Conservation (phyloP, 331 rosid genomes). For the Acacia pycnantha region DNA sequence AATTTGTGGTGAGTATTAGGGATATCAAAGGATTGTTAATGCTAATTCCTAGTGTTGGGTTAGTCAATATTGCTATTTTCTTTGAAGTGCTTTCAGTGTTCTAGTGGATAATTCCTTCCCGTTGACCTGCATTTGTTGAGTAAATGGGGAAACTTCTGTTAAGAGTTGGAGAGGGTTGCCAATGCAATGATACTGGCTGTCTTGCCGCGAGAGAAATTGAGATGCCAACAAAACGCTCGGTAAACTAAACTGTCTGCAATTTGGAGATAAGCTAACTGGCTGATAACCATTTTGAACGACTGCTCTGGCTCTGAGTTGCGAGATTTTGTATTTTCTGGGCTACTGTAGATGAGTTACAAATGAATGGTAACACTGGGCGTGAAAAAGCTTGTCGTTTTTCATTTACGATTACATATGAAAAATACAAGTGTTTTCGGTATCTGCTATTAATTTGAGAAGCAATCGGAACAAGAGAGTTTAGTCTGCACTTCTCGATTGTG, state of each 20-base stretch:
- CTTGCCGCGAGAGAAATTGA: not conserved
- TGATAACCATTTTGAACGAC: too few species aligned
- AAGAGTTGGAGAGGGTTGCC: not conserved
- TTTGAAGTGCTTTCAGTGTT: not conserved
- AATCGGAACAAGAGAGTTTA: too few species aligned
- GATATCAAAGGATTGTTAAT: conserved; percentile 28
- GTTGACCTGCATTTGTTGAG: not conserved
- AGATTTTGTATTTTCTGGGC: not conserved
- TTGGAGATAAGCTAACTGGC: too few species aligned
- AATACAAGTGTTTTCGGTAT: too few species aligned
- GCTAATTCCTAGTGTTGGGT: conserved; percentile 20
- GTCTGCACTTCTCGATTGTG: too few species aligned
- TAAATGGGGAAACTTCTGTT: not conserved
- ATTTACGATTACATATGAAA: too few species aligned
- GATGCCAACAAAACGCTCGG: not conserved
- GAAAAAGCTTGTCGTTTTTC: not conserved
- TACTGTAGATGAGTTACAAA: not conserved
- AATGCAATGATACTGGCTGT: not conserved
- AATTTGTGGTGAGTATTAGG: not conserved
- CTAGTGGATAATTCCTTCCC: not conserved
- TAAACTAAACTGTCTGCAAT: too few species aligned
- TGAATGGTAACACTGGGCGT: not conserved
- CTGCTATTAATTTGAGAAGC: too few species aligned
- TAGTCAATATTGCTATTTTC: conserved; percentile 8
- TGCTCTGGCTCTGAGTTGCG: not conserved